phyloP scores from a whole-genome alignment of 208 protist species.

The Trypanosomatidae sp. region DNA sequence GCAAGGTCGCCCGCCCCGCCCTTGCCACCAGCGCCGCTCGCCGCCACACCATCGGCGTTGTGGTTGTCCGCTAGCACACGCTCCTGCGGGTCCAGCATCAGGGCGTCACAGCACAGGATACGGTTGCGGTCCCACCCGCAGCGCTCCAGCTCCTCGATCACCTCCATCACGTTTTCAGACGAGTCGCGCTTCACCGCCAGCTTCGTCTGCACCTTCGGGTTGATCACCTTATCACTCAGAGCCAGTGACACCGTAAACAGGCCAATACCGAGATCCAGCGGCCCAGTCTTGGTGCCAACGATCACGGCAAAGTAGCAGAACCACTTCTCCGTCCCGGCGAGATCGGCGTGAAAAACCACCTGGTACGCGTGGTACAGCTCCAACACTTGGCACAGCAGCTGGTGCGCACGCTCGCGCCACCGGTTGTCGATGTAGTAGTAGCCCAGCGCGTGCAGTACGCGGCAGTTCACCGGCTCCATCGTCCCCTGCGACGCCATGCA shows the following conservation, averaged over 20 bases:
- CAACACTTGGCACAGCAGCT: constrained; percentile 43
- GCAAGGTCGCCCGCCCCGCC: no score
- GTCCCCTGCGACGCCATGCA: constrained; percentile 38
- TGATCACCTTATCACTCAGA: constrained; percentile 29
- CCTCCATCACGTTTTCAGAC: constrained; percentile 33
- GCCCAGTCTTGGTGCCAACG: constrained; percentile 67
- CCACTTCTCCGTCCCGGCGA: constrained; percentile 34
- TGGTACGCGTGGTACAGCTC: constrained; percentile 60
- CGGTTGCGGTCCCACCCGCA: constrained; percentile 74
- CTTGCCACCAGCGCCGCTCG: no score
- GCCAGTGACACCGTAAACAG: constrained; percentile 60
- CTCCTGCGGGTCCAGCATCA: constrained; percentile 43
- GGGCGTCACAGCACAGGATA: constrained; percentile 50
- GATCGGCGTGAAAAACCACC: constrained; percentile 32
- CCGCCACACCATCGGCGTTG: not conserved
- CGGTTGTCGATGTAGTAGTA: constrained; percentile 55
- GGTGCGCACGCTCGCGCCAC: constrained; percentile 33
- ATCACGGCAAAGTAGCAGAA: constrained; percentile 52
- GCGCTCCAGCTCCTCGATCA: constrained; percentile 52
- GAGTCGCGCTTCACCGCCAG: constrained; percentile 36
- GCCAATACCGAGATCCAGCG: constrained; percentile 72
- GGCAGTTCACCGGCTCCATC: constrained; percentile 45
- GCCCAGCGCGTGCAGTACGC: constrained; percentile 36
- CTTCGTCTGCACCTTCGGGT: constrained; percentile 42
- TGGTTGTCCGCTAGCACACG: constrained; percentile 9